Base-by-base conservation (phyloP, 768 basidiomycete species). In the Russula foetens region DNA sequence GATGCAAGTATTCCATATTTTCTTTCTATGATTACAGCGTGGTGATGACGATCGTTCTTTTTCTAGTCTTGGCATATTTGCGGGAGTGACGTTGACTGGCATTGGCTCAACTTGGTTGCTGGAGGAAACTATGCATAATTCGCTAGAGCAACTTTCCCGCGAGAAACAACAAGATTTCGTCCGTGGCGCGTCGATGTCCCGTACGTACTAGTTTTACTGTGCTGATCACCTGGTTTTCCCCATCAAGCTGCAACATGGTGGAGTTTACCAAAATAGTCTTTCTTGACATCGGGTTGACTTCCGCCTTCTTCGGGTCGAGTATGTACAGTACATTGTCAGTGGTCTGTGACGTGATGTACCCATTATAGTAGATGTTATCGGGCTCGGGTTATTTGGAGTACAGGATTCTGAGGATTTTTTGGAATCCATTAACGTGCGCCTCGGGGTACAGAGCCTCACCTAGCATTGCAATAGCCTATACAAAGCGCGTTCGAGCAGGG, bases 41-140 rank as follows among this genome's bases (percentile, higher is more conserved):
- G 33, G 23, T 17, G 15, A 44, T 28, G 4, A 19, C 19, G 21
- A 12, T 19, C 7, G 2, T 12, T 7, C 11, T 31, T 24, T 5
- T 31, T 46, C 35, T 23, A 73, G 76, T 60, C 66, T 78, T 12
- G 72, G 78, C 67, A 71, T 79, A 64, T 77, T 77, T 60, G 76
- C 74, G n/a, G 67, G 75, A 48, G 75, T 77, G 70, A 77, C 75
- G 71, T 53, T 77, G 15, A 75, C 76, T 0, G 77, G 77, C 45
- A 63, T 76, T 53, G 64, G 70, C 57, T 76, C 78, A 23, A 78
- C 77, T 9, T 63, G 71, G 47, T 70, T 79, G n/a, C 61, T 79
- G 9, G 74, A 75, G 17, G 78, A 79, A 69, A 79, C 78, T 15
- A 77, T 58, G 56, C 55, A 65, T 19, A 62, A 62, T 57, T 69